phyloP scores from a whole-genome alignment of 306 rosid genomes.

The Sophora flavescens region DNA sequence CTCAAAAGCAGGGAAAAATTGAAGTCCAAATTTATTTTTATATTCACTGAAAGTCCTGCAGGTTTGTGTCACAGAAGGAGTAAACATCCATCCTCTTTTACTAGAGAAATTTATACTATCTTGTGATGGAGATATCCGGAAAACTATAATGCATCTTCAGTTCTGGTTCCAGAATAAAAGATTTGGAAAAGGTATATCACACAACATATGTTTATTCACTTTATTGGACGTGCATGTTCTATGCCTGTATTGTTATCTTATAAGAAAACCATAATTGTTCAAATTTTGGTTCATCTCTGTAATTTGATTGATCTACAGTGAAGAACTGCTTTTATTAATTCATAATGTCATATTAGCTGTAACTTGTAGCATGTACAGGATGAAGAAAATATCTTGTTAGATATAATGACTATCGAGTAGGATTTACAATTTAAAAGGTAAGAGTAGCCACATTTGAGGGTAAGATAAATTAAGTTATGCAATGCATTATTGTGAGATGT shows the following conservation, averaged over 20 bases:
- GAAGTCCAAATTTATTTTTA: conserved; percentile 25
- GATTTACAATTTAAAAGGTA: conserved; percentile 12
- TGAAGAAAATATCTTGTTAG: background rate
- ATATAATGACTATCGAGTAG: conserved; percentile 13
- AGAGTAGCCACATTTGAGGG: background rate
- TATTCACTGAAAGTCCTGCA: conserved; percentile 50
- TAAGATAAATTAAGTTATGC: conserved; percentile 30
- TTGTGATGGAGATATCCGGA: conserved; percentile 82
- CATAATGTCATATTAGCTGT: conserved; percentile 1
- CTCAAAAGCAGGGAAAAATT: conserved; percentile 9
- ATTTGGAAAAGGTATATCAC: conserved; percentile 62
- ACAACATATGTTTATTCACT: conserved; percentile 19
- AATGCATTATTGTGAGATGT: background rate
- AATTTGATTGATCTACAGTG: conserved; percentile 23
- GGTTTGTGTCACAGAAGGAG: conserved; percentile 85
- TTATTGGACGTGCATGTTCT: conserved; percentile 17
- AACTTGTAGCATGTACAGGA: conserved; percentile 2
- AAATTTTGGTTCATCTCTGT: conserved; percentile 6
- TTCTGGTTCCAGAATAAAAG: conserved; percentile 89
- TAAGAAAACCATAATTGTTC: background rate
- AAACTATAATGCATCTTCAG: conserved; percentile 84
- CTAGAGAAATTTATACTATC: conserved; percentile 70
- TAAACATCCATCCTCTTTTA: conserved; percentile 62
- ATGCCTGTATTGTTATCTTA: background rate
- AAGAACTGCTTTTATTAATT: conserved; percentile 21